phyloP scores from a whole-genome alignment of 176 grass and related monocot species.

The Ananas comosus region DNA sequence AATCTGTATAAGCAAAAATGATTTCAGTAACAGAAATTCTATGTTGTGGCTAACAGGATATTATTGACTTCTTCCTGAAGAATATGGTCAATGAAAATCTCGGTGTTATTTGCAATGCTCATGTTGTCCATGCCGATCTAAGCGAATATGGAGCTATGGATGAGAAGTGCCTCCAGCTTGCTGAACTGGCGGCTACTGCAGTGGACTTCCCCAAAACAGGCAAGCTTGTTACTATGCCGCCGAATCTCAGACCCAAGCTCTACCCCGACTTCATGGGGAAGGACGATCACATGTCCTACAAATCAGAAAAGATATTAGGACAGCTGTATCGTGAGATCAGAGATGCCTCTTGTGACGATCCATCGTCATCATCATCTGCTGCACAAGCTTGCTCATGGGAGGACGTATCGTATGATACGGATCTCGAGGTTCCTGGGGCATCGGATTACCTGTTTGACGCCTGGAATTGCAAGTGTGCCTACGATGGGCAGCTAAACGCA shows the following conservation, averaged over 20 bases:
- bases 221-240: slow-evolving; percentile 58
- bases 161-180: slow-evolving; percentile 72
- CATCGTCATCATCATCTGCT: slow-evolving; percentile 21
- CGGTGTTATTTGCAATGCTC: slow-evolving; percentile 87
- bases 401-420: slow-evolving; percentile 57
- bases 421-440: slow-evolving; percentile 66
- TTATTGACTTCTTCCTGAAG: slow-evolving; percentile 88
- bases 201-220: slow-evolving; percentile 93
- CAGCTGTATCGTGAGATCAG: slow-evolving; percentile 38
- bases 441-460: slow-evolving; percentile 46
- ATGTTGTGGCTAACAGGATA: slow-evolving; percentile 42
- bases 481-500: slow-evolving; percentile 48
- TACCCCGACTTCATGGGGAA: slow-evolving; percentile 95
- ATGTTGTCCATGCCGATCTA: slow-evolving; percentile 83
- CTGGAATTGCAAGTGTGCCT: slow-evolving; percentile 48
- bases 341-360: slow-evolving; percentile 21
- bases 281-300: slow-evolving; percentile 59
- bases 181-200: slow-evolving; percentile 74
- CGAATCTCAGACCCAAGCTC: slow-evolving; percentile 53
- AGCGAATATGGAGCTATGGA: slow-evolving; percentile 84
- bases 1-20: background rate
- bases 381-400: slow-evolving; percentile 30
- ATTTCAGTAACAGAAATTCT: background rate
- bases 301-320: slow-evolving; percentile 65
- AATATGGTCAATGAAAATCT: slow-evolving; percentile 90